Base-by-base conservation (phyloP, 805 yeast species). In the Pichia deserticola region DNA sequence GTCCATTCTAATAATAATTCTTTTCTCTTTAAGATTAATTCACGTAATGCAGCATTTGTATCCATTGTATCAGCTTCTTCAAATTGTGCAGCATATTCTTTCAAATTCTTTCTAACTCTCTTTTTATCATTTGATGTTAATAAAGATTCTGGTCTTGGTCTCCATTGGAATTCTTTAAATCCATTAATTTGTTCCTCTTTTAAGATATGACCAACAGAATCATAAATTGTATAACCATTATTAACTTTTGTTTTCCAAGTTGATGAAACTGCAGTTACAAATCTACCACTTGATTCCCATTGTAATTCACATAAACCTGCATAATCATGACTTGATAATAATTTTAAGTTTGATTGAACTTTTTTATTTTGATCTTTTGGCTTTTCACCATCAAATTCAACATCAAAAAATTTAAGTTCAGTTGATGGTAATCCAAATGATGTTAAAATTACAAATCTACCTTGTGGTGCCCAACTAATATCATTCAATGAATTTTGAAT, bases 221-320 rank as follows among this genome's bases (percentile, higher is more conserved):
- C 95, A 71, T 76, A 90, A 56, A 93, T 71, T 67, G 81, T 87
- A 79, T 82, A 93, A 55, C 99, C 99, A 61, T 90, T 89, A 64
- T 88, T 96, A 54, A 86, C 76, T 60, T 82, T 78, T 62, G 86
- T 93, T 58, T 85, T 79, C 88, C 95, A 84, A 41, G 78, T 66
- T 25, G 96, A 85, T 7, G 97, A 88, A 88, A 92, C 86, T 20
- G 85, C 87, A 44, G 92, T 84, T 48, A 92, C 74, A 66, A 76
- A 89, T 70, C 98, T 79, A 59, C 99, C 99, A 46, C 96, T 84
- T 51, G 96, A 92, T 69, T 93, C 99, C 99, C 99, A 93, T 47
- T 82, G 74, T 53, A 89, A 63, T 64, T 85, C 86, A 45, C 96
- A 85, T 70, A 89, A 77, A 54, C 96, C 95, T 49, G 78, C 75